Evolutionary conservation across 169 alveolate genomes (phyloP).

Genomic region (Plasmodium reichenowi): DNA sequence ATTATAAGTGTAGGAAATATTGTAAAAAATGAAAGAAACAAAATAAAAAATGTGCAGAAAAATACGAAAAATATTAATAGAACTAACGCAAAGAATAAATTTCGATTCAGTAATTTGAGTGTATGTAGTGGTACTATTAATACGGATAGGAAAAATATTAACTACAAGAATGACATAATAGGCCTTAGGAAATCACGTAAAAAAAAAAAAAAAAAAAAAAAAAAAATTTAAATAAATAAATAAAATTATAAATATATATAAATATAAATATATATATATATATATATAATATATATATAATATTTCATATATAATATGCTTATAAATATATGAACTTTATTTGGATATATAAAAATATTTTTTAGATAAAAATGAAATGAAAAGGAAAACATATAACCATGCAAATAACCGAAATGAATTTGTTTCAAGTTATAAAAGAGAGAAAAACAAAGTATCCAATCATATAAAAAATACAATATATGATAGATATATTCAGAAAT

Average conservation of each 20-base stretch:
- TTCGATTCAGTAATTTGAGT: conserved; percentile 34
- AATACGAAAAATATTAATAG: not conserved
- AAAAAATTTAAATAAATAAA: too few species aligned
- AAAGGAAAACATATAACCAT: conserved; percentile 48
- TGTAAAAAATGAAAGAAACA: conserved; percentile 2
- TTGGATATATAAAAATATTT: too few species aligned
- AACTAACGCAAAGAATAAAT: conserved; percentile 16
- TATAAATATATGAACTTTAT: too few species aligned
- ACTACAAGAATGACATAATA: conserved; percentile 3
- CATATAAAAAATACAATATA: conserved; percentile 56
- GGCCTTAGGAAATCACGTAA: not conserved
- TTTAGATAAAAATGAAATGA: conserved; percentile 34
- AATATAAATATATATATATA: too few species aligned
- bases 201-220: too few species aligned
- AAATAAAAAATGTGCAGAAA: conserved; percentile 4
- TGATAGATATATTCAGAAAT: conserved; percentile 63
- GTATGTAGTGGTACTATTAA: conserved; percentile 19
- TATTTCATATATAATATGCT: too few species aligned
- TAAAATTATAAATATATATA: too few species aligned
- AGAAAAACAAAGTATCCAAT: conserved; percentile 35
- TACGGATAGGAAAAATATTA: conserved; percentile 1
- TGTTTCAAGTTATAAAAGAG: conserved; percentile 50
- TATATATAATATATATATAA: too few species aligned
- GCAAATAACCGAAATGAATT: conserved; percentile 9
- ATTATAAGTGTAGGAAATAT: conserved; percentile 52